Evolutionary conservation across 352 stramenopile genomes (phyloP).

Genomic region (Phytophthora tubulina): DNA sequence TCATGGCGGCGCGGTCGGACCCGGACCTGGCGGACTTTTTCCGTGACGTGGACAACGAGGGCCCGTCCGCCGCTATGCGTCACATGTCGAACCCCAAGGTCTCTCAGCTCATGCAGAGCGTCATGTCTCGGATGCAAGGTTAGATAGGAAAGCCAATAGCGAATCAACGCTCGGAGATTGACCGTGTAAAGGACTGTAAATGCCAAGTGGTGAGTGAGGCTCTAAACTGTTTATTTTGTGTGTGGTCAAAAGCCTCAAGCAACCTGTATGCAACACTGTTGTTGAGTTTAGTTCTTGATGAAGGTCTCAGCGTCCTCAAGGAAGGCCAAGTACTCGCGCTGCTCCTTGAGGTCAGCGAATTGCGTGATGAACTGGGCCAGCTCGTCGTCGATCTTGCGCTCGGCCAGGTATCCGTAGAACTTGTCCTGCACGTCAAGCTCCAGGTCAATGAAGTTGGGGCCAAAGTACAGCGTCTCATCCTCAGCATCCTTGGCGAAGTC

Average conservation of each 20-base stretch:
- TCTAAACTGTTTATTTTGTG: slow-evolving; percentile 35
- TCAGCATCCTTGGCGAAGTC: slow-evolving; percentile 65
- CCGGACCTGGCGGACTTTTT: slow-evolving; percentile 85
- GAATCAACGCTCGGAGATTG: slow-evolving; percentile 1
- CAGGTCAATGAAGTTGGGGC: slow-evolving; percentile 84
- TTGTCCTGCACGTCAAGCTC: slow-evolving; percentile 88
- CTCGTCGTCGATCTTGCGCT: slow-evolving; percentile 85
- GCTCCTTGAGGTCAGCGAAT: slow-evolving; percentile 87
- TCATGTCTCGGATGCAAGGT: slow-evolving; percentile 72
- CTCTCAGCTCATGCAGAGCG: slow-evolving; percentile 78
- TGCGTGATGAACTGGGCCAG: slow-evolving; percentile 88
- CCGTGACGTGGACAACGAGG: slow-evolving; percentile 79
- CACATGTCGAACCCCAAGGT: slow-evolving; percentile 92
- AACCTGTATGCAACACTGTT: slow-evolving; percentile 20
- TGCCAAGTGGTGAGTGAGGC: slow-evolving; percentile 28
- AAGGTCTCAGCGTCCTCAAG: slow-evolving; percentile 76
- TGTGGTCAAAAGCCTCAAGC: slow-evolving; percentile 19
- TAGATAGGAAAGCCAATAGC: slow-evolving; percentile 33
- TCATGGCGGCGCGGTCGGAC: slow-evolving; percentile 75
- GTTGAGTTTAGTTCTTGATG: slow-evolving; percentile 68
- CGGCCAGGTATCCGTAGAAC: slow-evolving; percentile 82
- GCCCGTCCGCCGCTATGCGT: slow-evolving; percentile 82
- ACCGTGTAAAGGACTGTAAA: slow-evolving; percentile 22
- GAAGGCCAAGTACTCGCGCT: slow-evolving; percentile 87
- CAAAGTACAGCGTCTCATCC: slow-evolving; percentile 79